phyloP scores from a whole-genome alignment of 768 basidiomycete species.

The Candolleomyces eurysporus region DNA sequence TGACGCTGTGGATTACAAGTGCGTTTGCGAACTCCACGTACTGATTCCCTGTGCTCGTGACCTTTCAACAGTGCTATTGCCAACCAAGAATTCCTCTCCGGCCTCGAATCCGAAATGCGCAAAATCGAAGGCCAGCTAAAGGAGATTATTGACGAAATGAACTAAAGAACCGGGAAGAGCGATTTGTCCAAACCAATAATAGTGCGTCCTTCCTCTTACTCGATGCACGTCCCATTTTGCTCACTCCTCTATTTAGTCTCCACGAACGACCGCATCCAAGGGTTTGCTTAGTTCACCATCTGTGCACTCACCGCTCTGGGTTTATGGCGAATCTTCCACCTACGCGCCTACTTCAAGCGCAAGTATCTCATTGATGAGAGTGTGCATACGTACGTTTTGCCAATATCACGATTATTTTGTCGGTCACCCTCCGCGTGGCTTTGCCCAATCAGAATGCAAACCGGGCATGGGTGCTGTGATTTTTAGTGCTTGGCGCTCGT shows the following conservation, averaged over 20 bases:
- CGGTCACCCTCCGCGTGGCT: no score
- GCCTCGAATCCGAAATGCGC: slow-evolving; percentile 96
- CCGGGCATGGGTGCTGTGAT: no score
- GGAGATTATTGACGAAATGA: slow-evolving; percentile 92
- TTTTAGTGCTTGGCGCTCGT: no score
- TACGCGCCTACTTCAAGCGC: slow-evolving; percentile 93
- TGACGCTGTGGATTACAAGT: slow-evolving; percentile 99
- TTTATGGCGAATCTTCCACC: slow-evolving; percentile 92
- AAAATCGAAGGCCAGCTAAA: slow-evolving; percentile 94
- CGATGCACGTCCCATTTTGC: background rate
- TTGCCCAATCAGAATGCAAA: no score
- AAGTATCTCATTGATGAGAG: slow-evolving; percentile 73
- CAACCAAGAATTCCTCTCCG: slow-evolving; percentile 94
- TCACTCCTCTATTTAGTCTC: slow-evolving; percentile 59
- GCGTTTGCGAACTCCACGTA: no score
- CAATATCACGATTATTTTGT: background rate
- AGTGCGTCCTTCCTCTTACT: slow-evolving; percentile 47
- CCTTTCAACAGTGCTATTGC: slow-evolving; percentile 99
- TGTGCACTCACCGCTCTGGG: slow-evolving; percentile 70
- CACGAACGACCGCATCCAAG: slow-evolving; percentile 87
- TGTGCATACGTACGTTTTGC: background rate
- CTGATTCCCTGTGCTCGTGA: no score
- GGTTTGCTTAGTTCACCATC: slow-evolving; percentile 88
- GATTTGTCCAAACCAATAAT: slow-evolving; percentile 90
- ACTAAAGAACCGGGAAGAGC: slow-evolving; percentile 88